These are phyloP conservation scores for Cercophora scortea DNA, from an alignment of 495 filamentous ascomycete genomes.

Conservation along the genomic window DNA sequence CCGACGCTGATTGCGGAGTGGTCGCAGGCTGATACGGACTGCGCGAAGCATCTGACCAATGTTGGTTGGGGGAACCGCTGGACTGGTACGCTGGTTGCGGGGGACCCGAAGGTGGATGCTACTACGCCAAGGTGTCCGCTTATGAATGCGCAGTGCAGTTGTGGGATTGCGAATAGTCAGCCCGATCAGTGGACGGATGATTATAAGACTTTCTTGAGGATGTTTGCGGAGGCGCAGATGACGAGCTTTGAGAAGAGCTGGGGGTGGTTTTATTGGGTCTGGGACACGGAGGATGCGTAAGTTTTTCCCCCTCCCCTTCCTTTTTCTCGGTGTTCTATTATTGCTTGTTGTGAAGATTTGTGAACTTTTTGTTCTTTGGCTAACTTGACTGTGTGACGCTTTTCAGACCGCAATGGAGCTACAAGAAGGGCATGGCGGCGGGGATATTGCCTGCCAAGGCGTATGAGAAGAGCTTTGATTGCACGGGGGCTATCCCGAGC, in stretches of 20 bases:
- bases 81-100: conserved; percentile 66
- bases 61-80: conserved; percentile 83
- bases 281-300: conserved; percentile 40
- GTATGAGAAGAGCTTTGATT: conserved; percentile 69
- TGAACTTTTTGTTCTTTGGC: neutral
- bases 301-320: conserved; percentile 8
- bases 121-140: conserved; percentile 65
- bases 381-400: conserved; percentile 23
- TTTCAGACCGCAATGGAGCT: conserved; percentile 91
- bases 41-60: conserved; percentile 79
- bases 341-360: neutral
- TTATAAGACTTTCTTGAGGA: conserved; percentile 81
- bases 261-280: conserved; percentile 99
- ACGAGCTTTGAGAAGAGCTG: conserved; percentile 77
- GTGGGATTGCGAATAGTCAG: conserved; percentile 67
- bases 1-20: conserved; percentile 98
- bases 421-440: conserved; percentile 72
- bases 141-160: conserved; percentile 56
- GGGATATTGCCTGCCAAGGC: conserved; percentile 78
- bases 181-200: conserved; percentile 53
- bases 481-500: conserved; percentile 59
- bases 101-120: conserved; percentile 45
- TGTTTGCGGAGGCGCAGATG: conserved; percentile 97
- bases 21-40: conserved; percentile 97
- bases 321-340: neutral